Conservation (phyloP, 495 filamentous ascomycete species). For the Hapsidospora chrysogenum region DNA sequence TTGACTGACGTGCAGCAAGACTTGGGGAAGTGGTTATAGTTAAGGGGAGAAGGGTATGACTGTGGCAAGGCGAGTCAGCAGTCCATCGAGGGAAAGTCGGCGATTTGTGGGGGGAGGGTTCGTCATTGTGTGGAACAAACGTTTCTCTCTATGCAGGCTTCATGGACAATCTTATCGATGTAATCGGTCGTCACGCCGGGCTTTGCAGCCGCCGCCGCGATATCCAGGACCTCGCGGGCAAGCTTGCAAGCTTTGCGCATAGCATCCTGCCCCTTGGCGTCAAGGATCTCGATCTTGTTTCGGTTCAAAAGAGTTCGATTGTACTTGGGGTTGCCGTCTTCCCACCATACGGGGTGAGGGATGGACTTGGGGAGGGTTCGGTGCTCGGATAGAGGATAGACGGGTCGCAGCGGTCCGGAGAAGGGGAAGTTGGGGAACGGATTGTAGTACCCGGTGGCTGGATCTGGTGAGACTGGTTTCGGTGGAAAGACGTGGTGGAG, state of each 20-base stretch:
- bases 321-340: constrained; percentile 65
- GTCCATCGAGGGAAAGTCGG: neutral
- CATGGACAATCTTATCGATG: constrained; percentile 90
- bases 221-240: constrained; percentile 83
- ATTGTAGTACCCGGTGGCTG: constrained; percentile 77
- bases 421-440: constrained; percentile 78
- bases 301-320: constrained; percentile 50
- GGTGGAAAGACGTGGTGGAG: constrained; percentile 51
- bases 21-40: constrained; percentile 95
- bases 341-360: constrained; percentile 67
- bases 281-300: constrained; percentile 69
- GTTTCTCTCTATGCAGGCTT: constrained; percentile 83
- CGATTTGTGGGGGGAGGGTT: neutral
- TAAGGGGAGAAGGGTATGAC: constrained; percentile 92
- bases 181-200: constrained; percentile 94
- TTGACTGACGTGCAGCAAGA: constrained; percentile 93
- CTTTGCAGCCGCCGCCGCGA: constrained; percentile 60
- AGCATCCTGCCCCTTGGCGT: constrained; percentile 55
- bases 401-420: constrained; percentile 65
- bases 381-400: constrained; percentile 70
- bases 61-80: constrained; percentile 15
- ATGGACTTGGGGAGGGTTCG: constrained; percentile 69
- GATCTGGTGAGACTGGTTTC: constrained; percentile 69
- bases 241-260: constrained; percentile 91
- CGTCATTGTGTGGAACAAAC: constrained; percentile 29